Evolutionary conservation across 208 protist species (phyloP).

Genomic region (Leishmania aethiopica): DNA sequence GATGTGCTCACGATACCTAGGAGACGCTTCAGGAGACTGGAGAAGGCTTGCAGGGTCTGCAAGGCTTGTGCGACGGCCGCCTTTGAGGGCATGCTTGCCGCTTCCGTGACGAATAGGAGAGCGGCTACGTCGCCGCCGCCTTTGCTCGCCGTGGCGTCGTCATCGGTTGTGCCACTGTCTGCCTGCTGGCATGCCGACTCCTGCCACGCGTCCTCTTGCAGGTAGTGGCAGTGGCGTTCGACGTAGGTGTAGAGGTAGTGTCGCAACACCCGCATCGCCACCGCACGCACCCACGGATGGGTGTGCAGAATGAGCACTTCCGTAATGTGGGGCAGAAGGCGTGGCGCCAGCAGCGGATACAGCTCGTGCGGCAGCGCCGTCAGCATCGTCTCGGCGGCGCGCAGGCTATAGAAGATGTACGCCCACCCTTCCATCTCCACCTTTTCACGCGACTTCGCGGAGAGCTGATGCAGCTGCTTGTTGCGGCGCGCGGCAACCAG

Average conservation of each 20-base stretch:
- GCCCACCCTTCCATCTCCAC: constrained; percentile 73
- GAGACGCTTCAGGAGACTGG: constrained; percentile 42
- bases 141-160: not conserved
- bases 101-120: constrained; percentile 3
- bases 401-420: constrained; percentile 82
- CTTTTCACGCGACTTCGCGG: constrained; percentile 52
- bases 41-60: constrained; percentile 25
- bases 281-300: constrained; percentile 86
- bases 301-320: constrained; percentile 64
- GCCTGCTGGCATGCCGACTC: constrained; percentile 5
- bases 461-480: constrained; percentile 30
- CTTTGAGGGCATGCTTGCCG: constrained; percentile 3
- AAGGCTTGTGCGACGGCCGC: constrained; percentile 9
- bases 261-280: constrained; percentile 65
- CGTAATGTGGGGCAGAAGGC: constrained; percentile 48
- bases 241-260: constrained; percentile 81
- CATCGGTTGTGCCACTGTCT: constrained; percentile 4
- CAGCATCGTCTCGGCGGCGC: constrained; percentile 68
- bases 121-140: not conserved
- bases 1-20: constrained; percentile 62
- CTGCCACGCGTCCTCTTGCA: constrained; percentile 44
- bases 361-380: constrained; percentile 48
- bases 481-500: constrained; percentile 33
- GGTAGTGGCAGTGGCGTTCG: constrained; percentile 57
- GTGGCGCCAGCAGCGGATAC: constrained; percentile 45